Base-by-base conservation (phyloP, 1,284 basidiomycete species). In the Limonomyces culmigenus region DNA sequence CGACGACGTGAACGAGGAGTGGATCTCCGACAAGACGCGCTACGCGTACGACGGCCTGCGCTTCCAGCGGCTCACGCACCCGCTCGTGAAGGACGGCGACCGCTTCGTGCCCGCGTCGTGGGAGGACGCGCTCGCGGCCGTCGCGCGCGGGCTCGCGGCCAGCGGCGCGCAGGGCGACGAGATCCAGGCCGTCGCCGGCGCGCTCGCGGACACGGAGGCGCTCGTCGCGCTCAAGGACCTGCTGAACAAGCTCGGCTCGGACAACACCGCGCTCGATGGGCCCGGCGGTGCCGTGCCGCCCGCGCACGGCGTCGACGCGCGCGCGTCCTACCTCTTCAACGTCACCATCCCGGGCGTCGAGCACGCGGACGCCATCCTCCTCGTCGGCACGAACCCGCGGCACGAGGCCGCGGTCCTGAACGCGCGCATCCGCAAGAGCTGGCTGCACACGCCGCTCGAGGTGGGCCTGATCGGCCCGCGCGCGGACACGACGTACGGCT, bases 1-100 rank as follows among this genome's bases (percentile, higher is more conserved):
- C 56, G 93, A 98, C 58, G 88, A 96, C 47, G 80, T 99, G 42
- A 99, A 99, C 58, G 95, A 99, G 65, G 95, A 99, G 59, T 98
- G 95, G 93, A 95, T 99, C 58, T 92, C 76, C 58, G 93, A 99
- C 71, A 98, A 98, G 72, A 93, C 93, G 2, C 84, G 95, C 42
- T 93, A 88, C 56, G 87, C 93, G 2, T 84, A 88, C 54, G 95
- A 99, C 49, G 95, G 95, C 30, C 72, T 99, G 36, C 80, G 79
- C 50, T 93, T 88, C 69, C 95, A 99, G 58, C 81, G 93, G 25
- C 64, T 99, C 49, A 97, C 92, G 12, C 81, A 78, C 1, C 95
- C 95, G 5, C 70, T 98, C 29, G 63, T 97, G 49, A 87, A 92
- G 55, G 69, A 83, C 47, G 92, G 86, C 29, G 89, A 93, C 56